Conservation (phyloP, 2,329 filamentous ascomycete genomes). For the Fonsecaea pedrosoi region DNA sequence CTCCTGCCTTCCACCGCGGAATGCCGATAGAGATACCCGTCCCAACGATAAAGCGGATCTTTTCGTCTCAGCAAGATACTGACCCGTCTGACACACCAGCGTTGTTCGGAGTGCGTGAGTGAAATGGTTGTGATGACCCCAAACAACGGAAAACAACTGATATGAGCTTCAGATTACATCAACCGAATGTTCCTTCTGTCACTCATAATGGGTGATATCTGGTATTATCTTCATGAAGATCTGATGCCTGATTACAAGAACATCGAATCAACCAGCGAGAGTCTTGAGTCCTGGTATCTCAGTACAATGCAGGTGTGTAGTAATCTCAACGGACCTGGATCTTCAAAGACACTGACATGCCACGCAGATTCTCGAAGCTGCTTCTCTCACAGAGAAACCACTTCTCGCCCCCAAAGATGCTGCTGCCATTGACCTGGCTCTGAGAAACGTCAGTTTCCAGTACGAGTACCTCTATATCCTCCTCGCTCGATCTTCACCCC, state of each 20-base stretch:
- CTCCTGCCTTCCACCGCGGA: conserved; percentile 8
- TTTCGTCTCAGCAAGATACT: background rate
- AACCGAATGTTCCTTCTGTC: conserved; percentile 10
- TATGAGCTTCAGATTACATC: conserved; percentile 12
- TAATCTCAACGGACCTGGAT: background rate
- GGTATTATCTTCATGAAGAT: conserved; percentile 11
- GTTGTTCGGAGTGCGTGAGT: background rate
- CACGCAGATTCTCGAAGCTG: conserved; percentile 10
- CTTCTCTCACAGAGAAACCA: conserved; percentile 3
- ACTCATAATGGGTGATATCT: conserved; percentile 12
- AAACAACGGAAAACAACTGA: background rate
- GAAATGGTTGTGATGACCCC: background rate
- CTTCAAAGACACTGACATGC: background rate
- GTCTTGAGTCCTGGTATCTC: conserved; percentile 1
- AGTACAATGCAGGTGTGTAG: background rate
- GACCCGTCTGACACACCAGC: background rate
- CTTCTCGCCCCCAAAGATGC: conserved; percentile 1
- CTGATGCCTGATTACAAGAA: background rate
- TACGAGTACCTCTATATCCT: conserved; percentile 12
- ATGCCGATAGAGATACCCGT: conserved; percentile 4
- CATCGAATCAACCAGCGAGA: background rate
- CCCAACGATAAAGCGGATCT: background rate
- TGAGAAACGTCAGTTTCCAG: conserved; percentile 7
- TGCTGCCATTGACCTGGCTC: conserved; percentile 4
- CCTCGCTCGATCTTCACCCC: conserved; percentile 12